phyloP scores from a whole-genome alignment of 2,329 filamentous ascomycete genomes.

The Aureobasidium pullulans region DNA sequence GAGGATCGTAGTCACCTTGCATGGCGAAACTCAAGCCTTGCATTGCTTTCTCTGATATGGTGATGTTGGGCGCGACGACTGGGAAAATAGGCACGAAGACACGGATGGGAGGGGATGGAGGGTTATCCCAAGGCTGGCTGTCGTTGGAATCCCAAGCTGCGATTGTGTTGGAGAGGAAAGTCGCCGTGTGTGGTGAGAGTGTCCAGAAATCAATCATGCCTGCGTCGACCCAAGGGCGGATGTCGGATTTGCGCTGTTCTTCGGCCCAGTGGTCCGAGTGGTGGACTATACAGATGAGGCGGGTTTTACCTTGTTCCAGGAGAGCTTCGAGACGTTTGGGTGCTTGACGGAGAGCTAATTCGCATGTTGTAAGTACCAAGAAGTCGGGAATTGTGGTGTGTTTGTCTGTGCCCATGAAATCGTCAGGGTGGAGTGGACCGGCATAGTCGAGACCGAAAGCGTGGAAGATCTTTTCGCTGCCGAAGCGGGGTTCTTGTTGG shows the following conservation, averaged over 20 bases:
- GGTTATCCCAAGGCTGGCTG: background rate
- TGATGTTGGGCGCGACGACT: constrained; percentile 17
- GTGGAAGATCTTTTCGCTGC: constrained; percentile 22
- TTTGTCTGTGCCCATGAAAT: constrained; percentile 14
- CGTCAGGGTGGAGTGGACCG: background rate
- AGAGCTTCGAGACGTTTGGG: constrained; percentile 18
- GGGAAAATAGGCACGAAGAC: constrained; percentile 25
- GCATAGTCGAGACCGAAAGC: constrained; percentile 20
- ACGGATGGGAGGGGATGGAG: constrained; percentile 19
- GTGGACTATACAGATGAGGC: constrained; percentile 24
- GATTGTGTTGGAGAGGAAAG: constrained; percentile 18
- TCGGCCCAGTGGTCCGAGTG: constrained; percentile 21
- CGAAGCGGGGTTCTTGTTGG: constrained; percentile 22
- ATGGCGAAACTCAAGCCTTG: constrained; percentile 21
- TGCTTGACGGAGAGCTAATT: constrained; percentile 19
- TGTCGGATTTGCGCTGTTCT: constrained; percentile 11
- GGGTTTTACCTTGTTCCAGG: constrained; percentile 21
- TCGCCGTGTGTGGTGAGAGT: constrained; percentile 22
- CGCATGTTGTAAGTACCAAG: constrained; percentile 24
- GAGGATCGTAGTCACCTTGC: constrained; percentile 24
- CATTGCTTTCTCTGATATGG: background rate
- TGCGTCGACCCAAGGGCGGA: constrained; percentile 20
- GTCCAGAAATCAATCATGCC: constrained; percentile 21
- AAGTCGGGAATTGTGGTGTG: constrained; percentile 20
- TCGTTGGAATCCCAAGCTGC: constrained; percentile 10